Conservation (phyloP, 352 stramenopile species). For the Pythium biforme region DNA sequence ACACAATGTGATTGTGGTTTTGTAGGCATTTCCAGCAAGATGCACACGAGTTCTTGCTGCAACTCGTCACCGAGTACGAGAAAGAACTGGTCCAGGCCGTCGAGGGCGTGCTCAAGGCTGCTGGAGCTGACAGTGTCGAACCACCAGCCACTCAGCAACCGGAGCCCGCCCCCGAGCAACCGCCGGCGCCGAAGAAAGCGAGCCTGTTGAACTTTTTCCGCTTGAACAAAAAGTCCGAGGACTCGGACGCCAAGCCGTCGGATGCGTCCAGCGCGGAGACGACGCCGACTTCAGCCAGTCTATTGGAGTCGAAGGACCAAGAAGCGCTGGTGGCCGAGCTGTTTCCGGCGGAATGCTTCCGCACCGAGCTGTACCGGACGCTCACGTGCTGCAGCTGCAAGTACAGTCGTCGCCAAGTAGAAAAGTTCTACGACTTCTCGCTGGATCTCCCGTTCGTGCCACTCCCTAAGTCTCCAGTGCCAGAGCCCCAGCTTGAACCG, state of each 20-base stretch:
- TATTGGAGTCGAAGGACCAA: conserved; percentile 16
- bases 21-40: conserved; percentile 81
- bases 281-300: background rate
- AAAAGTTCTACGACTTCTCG: conserved; percentile 88
- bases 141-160: background rate
- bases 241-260: background rate
- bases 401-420: conserved; percentile 75
- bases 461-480: background rate
- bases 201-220: conserved; percentile 71
- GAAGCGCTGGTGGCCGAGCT: conserved; percentile 54
- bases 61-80: conserved; percentile 83
- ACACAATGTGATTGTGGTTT: background rate
- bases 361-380: conserved; percentile 68
- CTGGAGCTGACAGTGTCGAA: conserved; percentile 20
- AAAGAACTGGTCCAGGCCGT: conserved; percentile 69
- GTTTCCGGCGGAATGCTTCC: conserved; percentile 76
- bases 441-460: conserved; percentile 59
- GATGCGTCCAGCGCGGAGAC: background rate
- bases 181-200: conserved; percentile 32
- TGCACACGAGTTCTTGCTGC: conserved; percentile 85
- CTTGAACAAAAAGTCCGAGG: conserved; percentile 22
- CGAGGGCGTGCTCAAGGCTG: conserved; percentile 23
- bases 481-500: conserved; percentile 20
- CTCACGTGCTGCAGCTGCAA: conserved; percentile 75
- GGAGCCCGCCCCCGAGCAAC: conserved; percentile 1